Conservation (phyloP, 2,329 filamentous ascomycete species). For the Phyllosticta citriasiana region DNA sequence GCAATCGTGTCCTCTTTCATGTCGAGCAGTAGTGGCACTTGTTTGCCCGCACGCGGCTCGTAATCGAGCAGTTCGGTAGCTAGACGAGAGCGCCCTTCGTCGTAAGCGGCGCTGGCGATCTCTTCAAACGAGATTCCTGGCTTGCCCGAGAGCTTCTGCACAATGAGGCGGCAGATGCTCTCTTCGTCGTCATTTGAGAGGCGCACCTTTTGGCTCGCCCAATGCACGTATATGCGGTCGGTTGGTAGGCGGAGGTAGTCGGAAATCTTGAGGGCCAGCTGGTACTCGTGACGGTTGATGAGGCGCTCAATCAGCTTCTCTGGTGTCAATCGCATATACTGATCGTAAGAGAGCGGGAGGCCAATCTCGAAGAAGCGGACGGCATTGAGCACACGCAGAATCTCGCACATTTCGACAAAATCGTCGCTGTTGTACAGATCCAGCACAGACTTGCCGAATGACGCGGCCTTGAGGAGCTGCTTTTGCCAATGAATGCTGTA, state of each 20-base stretch:
- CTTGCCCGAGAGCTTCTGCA: conserved; percentile 77
- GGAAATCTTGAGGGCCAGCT: conserved; percentile 79
- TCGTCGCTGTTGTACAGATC: conserved; percentile 98
- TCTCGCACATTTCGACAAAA: conserved; percentile 97
- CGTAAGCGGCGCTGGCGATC: conserved; percentile 85
- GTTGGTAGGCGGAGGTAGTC: conserved; percentile 78
- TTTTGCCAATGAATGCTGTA: conserved; percentile 91
- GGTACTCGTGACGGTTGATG: conserved; percentile 81
- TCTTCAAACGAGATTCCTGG: conserved; percentile 91
- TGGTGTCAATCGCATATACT: conserved; percentile 82
- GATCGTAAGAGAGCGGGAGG: conserved; percentile 82
- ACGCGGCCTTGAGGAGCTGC: conserved; percentile 87
- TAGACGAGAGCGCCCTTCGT: conserved; percentile 80
- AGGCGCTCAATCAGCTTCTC: conserved; percentile 80
- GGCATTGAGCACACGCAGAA: conserved; percentile 81
- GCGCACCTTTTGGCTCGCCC: conserved; percentile 91
- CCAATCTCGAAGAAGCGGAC: conserved; percentile 87
- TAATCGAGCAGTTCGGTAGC: conserved; percentile 88
- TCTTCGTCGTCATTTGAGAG: conserved; percentile 79
- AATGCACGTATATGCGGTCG: conserved; percentile 89
- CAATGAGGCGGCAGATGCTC: conserved; percentile 73
- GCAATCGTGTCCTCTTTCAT: conserved; percentile 96
- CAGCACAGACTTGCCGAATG: conserved; percentile 93
- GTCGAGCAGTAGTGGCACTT: conserved; percentile 82
- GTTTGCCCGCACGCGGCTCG: conserved; percentile 87